Base-by-base conservation (phyloP, 768 basidiomycete species). In the Russula lepida region DNA sequence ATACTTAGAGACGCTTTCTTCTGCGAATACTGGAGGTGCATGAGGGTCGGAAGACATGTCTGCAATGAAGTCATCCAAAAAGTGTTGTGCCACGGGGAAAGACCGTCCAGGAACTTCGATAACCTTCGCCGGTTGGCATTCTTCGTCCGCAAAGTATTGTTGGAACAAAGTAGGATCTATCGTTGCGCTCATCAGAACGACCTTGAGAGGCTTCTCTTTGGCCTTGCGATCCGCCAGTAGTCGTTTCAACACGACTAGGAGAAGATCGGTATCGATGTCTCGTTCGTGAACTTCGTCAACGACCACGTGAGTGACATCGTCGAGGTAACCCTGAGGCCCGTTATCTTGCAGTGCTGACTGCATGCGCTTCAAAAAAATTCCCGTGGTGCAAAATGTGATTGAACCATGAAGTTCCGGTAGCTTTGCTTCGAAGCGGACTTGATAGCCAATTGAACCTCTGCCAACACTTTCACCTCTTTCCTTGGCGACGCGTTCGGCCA, bases 201-300 rank as follows among this genome's bases (percentile, higher is more conserved):
- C 78, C 72, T 93, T 94, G 72, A 98, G 74, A 3, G 89, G 85
- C 50, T 85, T 81, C 12, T 81, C 79, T 64, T 81, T 80, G 6
- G 81, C 76, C 70, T 81, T 86, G 66, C 93, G 83, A 60, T 92
- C 86, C 6, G 79, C 81, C 68, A 95, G 73, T 25, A 95, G 73
- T 25, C 90, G 83, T 72, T 95, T 94, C 57, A 98, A 79, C 6
- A 94, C 91, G 59, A 93, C 90, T 19, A 98, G 81, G 46, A 93
- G 74, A 25, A 97, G 75, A 72, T 97, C 95, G 0, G 92, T 95
- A 69, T 97, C 93, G 61, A 95, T 83, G 66, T 95, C 92, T 30
- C 95, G 86, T 73, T 97, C 95, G 71, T 98, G 95, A 4, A 93
- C 94, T 74, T 98, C 94, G 71, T 98, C 95, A 28, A 98, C 92